A percentile compares a stretch with the other conserved stretches of the same genome.
These are phyloP conservation scores for Bipolaris gigantea DNA, from an alignment of 2,329 filamentous ascomycete genomes.

Conservation along the genomic window DNA sequence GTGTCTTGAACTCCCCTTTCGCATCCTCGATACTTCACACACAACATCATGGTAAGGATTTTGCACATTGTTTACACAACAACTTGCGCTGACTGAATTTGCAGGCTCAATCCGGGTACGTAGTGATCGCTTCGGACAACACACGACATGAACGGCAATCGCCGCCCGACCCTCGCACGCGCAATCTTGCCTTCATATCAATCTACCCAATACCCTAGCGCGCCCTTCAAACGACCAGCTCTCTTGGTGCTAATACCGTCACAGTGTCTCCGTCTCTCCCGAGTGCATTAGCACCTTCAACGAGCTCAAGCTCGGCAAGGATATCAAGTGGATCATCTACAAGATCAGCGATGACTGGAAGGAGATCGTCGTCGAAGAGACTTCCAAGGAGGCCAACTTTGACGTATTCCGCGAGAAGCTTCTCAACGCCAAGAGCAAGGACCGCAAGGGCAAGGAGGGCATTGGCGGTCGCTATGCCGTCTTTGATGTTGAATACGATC, in stretches of 20 bases:
- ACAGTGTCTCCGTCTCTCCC: conserved; percentile 70
- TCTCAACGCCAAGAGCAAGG: conserved; percentile 71
- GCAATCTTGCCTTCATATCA: conserved; percentile 5
- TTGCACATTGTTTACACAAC: neutral
- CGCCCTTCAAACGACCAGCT: neutral
- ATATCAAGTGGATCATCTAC: conserved; percentile 81
- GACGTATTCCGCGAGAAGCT: conserved; percentile 76
- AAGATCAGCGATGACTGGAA: conserved; percentile 83
- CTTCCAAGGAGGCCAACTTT: conserved; percentile 68
- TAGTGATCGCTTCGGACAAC: conserved; percentile 23
- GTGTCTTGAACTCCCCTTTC: conserved; percentile 21
- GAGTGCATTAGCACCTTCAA: conserved; percentile 74
- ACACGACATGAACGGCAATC: conserved; percentile 15
- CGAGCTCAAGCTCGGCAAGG: conserved; percentile 79
- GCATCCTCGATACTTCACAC: conserved; percentile 25
- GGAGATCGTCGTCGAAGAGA: conserved; percentile 78
- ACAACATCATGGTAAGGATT: conserved; percentile 41
- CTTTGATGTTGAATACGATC: conserved; percentile 80
- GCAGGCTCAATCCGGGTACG: conserved; percentile 51
- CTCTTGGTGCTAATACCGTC: conserved; percentile 17
- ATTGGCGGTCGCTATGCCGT: conserved; percentile 78
- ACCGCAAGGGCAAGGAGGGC: conserved; percentile 60
- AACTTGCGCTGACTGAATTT: conserved; percentile 20
- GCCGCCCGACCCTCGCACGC: conserved; percentile 13
- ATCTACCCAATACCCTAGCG: conserved; percentile 5